These are phyloP conservation scores for Penicillium sp. DNA, from an alignment of 2,329 filamentous ascomycete species.

Conservation along the genomic window DNA sequence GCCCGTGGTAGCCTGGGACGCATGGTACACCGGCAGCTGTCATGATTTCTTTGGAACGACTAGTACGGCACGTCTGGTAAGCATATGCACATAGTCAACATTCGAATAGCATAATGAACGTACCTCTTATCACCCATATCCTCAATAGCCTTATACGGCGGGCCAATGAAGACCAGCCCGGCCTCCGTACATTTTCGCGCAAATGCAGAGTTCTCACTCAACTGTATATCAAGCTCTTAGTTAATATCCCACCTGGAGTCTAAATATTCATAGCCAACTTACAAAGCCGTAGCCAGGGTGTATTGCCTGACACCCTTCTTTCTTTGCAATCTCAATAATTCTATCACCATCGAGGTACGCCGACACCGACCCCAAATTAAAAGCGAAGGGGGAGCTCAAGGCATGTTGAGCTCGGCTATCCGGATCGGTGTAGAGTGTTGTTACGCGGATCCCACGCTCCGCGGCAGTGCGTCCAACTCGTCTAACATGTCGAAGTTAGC, in stretches of 20 bases:
- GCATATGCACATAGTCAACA: neutral
- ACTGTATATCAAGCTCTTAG: constrained; percentile 28
- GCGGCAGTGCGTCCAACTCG: constrained; percentile 87
- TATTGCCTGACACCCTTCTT: constrained; percentile 82
- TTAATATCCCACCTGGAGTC: neutral
- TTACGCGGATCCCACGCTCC: constrained; percentile 85
- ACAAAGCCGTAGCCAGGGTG: constrained; percentile 93
- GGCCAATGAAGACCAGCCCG: constrained; percentile 91
- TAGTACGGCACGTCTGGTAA: constrained; percentile 24
- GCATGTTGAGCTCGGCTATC: constrained; percentile 88
- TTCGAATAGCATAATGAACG: neutral
- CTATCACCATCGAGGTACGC: constrained; percentile 92
- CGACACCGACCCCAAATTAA: constrained; percentile 78
- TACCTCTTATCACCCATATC: constrained; percentile 89
- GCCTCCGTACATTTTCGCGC: constrained; percentile 84
- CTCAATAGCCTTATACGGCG: constrained; percentile 72
- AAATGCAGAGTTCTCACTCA: constrained; percentile 91
- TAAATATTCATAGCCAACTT: constrained; percentile 23
- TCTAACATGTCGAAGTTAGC: constrained; percentile 33
- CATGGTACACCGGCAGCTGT: constrained; percentile 90
- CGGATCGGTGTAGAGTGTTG: constrained; percentile 91
- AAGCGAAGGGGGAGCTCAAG: constrained; percentile 75
- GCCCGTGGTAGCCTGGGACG: constrained; percentile 91
- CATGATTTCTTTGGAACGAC: constrained; percentile 94
- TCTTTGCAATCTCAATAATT: constrained; percentile 84